phyloP scores from a whole-genome alignment of 2,329 filamentous ascomycete species.

The Colletotrichum sp. region DNA sequence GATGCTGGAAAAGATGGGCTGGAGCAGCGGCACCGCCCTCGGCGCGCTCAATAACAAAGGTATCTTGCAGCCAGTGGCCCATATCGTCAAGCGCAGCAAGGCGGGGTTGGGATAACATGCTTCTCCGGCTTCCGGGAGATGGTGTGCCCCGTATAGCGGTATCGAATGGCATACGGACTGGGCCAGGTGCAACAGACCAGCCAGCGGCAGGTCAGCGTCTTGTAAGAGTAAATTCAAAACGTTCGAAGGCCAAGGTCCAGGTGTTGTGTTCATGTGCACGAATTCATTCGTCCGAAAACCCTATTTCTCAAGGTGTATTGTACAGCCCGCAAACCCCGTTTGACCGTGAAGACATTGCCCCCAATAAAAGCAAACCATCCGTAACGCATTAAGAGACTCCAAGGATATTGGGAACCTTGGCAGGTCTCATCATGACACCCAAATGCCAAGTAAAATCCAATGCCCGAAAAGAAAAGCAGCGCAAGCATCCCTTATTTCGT shows the following conservation, averaged over 20 bases:
- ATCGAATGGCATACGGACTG: background rate
- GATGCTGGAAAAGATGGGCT: constrained; percentile 98
- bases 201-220: background rate
- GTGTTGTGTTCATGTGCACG: constrained; percentile 57
- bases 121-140: background rate
- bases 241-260: background rate
- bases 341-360: constrained; percentile 75
- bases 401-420: constrained; percentile 46
- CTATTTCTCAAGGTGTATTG: constrained; percentile 72
- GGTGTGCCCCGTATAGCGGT: background rate
- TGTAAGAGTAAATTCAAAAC: background rate
- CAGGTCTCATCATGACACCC: constrained; percentile 64
- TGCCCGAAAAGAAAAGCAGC: constrained; percentile 66
- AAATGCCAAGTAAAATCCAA: constrained; percentile 61
- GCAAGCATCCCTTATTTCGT: constrained; percentile 80
- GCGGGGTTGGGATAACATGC: constrained; percentile 75
- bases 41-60: constrained; percentile 86
- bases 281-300: constrained; percentile 65
- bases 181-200: background rate
- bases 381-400: constrained; percentile 76
- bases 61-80: constrained; percentile 83
- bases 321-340: constrained; percentile 75
- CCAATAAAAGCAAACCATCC: constrained; percentile 70
- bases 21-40: constrained; percentile 84
- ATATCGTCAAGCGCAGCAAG: constrained; percentile 86